Evolutionary conservation across 176 grass and related monocot species (phyloP), one percentile per base, ranked within the genome.

Genomic region (Alloteropsis semialata): DNA sequence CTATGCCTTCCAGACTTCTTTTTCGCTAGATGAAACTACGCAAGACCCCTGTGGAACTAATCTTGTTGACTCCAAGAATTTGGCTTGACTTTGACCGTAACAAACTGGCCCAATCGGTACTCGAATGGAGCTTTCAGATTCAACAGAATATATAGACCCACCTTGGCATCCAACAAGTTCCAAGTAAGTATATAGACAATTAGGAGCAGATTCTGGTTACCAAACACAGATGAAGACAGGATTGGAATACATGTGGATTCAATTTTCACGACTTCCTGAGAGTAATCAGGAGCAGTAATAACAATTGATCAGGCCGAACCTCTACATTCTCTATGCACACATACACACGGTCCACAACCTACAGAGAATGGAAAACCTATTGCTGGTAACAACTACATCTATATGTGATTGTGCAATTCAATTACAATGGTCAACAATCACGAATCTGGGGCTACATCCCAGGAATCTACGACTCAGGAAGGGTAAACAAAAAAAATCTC

Each of bases 351-450:
- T 72, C 15, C 69, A 72, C 69, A 11, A 1, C 25, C 69, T 79
- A 65, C 42, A 74, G 70, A 53, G 6, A 42, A 59, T 59, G 33
- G 32, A 65, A 87, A 84, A 88, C 61, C 57, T 76, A 81, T 42
- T 37, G 48, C 33, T 55, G 34, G 9, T 69, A 54, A 51, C 60
- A 74, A 17, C 67, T 65, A 38, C 74, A 38, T 64, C 65, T 88
- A 92, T 79, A 59, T 65, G 65, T 50, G 39, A 86, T 82, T 72
- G 65, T 72, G 74, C 74, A 78, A 84, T 74, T 84, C 24, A 87
- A 89, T 87, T 89, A 82, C 89, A 88, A 88, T 65, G 83, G 65
- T 65, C 29, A 53, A 61, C 11, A 44, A 43, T 75, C 51, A 76
- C 70, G 44, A 77, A 82, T 83, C 63, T 3, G 87, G 29, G 44